Conservation (phyloP, 768 basidiomycete genomes). For the Naganishia randhawae region DNA sequence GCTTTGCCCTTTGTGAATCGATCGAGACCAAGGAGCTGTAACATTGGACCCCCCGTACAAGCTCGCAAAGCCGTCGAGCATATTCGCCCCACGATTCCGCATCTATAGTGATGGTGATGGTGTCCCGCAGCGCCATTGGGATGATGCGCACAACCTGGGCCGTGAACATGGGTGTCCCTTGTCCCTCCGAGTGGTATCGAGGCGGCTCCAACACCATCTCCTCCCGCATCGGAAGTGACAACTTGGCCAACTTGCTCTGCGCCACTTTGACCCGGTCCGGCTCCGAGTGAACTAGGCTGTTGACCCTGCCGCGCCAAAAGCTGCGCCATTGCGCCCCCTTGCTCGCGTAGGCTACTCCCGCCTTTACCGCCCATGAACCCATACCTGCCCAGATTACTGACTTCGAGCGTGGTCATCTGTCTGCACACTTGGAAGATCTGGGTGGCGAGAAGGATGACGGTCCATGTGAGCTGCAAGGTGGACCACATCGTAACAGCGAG, state of each 20-base stretch:
- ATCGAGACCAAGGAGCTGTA: constrained; percentile 89
- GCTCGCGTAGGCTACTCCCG: constrained; percentile 46
- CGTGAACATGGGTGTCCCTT: background rate
- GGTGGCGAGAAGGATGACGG: constrained; percentile 72
- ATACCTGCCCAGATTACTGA: constrained; percentile 88
- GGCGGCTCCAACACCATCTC: constrained; percentile 7
- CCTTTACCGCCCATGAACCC: constrained; percentile 92
- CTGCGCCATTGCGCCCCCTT: constrained; percentile 47
- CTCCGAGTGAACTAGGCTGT: constrained; percentile 35
- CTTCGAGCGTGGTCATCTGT: constrained; percentile 94
- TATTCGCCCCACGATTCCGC: constrained; percentile 38
- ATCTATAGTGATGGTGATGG: constrained; percentile 50
- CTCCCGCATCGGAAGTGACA: constrained; percentile 20
- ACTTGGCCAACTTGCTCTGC: constrained; percentile 38
- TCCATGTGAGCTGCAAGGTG: constrained; percentile 93
- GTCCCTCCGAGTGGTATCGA: background rate
- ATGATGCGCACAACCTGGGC: constrained; percentile 24
- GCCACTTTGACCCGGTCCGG: constrained; percentile 39
- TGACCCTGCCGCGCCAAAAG: constrained; percentile 21
- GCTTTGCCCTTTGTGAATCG: constrained; percentile 88
- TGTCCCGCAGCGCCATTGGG: constrained; percentile 19
- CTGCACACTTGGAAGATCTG: constrained; percentile 89
- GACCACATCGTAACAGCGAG: constrained; percentile 78
- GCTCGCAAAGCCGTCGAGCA: constrained; percentile 47
- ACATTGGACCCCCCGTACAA: constrained; percentile 55